Percentiles rank a stretch among this genome's conserved stretches.
Conservation (phyloP, 2,329 filamentous ascomycete species). For the Ceratocystis papillata region DNA sequence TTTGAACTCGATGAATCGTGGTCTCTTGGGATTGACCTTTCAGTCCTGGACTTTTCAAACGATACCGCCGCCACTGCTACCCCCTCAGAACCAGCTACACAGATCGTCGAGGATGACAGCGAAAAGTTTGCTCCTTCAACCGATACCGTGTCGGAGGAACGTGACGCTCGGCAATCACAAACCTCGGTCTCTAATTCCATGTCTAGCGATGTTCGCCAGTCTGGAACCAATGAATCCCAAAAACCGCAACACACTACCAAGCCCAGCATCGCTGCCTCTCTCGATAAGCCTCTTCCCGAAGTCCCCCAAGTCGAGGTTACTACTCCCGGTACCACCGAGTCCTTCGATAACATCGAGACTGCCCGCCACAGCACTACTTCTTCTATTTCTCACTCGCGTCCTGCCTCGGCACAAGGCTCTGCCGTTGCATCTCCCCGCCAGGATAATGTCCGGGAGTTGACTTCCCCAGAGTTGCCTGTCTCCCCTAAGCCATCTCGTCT, state of each 20-base stretch:
- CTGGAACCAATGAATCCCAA: constrained; percentile 1
- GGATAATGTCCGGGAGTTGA: background rate
- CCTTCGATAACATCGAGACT: constrained; percentile 6
- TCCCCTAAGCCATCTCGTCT: constrained; percentile 34
- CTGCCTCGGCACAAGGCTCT: constrained; percentile 37
- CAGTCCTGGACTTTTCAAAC: constrained; percentile 38
- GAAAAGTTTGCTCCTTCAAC: constrained; percentile 12
- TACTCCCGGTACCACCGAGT: constrained; percentile 34
- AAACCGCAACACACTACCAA: constrained; percentile 30
- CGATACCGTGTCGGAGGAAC: background rate
- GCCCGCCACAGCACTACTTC: background rate
- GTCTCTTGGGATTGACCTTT: constrained; percentile 46
- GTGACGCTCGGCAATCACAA: constrained; percentile 25
- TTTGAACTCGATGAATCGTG: constrained; percentile 53
- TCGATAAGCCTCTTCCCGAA: constrained; percentile 58
- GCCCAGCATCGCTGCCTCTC: constrained; percentile 35
- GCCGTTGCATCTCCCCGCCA: constrained; percentile 24
- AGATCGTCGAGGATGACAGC: constrained; percentile 27
- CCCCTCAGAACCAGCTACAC: background rate
- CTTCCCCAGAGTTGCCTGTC: constrained; percentile 9
- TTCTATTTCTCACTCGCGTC: constrained; percentile 29
- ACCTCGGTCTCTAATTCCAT: background rate
- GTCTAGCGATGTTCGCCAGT: constrained; percentile 23
- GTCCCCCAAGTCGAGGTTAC: constrained; percentile 42
- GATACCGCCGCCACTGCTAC: constrained; percentile 27